Conservation (phyloP, 2,329 filamentous ascomycete species). For the Myriosclerotinia curreyana region DNA sequence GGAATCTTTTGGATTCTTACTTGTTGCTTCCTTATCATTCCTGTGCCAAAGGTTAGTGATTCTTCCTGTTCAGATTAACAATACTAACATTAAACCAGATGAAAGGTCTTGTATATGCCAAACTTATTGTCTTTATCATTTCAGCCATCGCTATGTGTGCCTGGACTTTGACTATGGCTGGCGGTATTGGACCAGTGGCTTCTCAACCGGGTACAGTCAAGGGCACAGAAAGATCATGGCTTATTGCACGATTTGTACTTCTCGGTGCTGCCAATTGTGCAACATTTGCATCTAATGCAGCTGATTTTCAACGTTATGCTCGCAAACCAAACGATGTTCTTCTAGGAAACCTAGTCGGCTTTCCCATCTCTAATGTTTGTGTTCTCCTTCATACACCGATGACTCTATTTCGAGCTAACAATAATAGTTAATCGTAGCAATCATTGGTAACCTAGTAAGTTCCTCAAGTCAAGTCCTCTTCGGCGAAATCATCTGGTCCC, state of each 20-base stretch:
- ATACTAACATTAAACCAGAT: slow-evolving; percentile 33
- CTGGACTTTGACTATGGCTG: slow-evolving; percentile 41
- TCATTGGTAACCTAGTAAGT: slow-evolving; percentile 44
- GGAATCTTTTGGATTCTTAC: slow-evolving; percentile 44
- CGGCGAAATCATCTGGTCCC: slow-evolving; percentile 42
- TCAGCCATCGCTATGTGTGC: slow-evolving; percentile 43
- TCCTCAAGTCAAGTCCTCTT: slow-evolving; percentile 38
- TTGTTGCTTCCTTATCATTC: slow-evolving; percentile 43
- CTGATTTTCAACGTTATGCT: slow-evolving; percentile 47
- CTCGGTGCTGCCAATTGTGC: slow-evolving; percentile 41
- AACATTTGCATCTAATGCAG: slow-evolving; percentile 44
- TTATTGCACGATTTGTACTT: slow-evolving; percentile 42
- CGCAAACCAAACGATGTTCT: slow-evolving; percentile 43
- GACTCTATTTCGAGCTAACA: neutral
- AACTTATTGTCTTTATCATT: slow-evolving; percentile 42
- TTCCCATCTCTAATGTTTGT: slow-evolving; percentile 41
- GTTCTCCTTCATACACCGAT: neutral
- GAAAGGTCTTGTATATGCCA: slow-evolving; percentile 39
- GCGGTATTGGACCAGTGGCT: slow-evolving; percentile 37
- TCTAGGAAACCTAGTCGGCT: slow-evolving; percentile 43
- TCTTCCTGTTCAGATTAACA: slow-evolving; percentile 21
- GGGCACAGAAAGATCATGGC: slow-evolving; percentile 41
- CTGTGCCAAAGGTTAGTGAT: slow-evolving; percentile 39
- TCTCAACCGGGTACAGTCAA: slow-evolving; percentile 36
- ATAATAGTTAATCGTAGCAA: slow-evolving; percentile 37